These are phyloP conservation scores for Giardia muris DNA, from an alignment of 208 protist species.

Conservation along the genomic window DNA sequence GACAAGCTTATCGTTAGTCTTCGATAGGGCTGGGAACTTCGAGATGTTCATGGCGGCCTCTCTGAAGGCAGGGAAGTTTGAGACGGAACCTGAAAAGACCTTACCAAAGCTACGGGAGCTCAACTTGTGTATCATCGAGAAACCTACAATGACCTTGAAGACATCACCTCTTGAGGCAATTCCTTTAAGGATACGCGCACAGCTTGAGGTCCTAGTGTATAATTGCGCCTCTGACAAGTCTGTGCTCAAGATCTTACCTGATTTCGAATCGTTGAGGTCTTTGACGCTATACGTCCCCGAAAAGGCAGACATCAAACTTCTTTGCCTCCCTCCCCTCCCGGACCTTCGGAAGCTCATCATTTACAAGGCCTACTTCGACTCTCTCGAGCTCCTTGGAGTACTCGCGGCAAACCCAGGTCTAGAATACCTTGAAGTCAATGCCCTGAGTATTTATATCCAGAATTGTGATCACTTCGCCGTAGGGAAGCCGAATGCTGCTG, in stretches of 20 bases:
- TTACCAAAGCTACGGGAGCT: not conserved
- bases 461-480: not conserved
- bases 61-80: not conserved
- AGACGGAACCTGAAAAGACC: not conserved
- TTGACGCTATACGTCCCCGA: not conserved
- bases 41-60: not conserved
- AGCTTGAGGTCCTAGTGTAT: not conserved
- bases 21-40: not conserved
- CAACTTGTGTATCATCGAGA: not conserved
- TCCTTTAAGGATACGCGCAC: not conserved
- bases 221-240: not conserved
- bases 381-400: not conserved
- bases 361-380: not conserved
- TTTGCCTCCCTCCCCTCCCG: not conserved
- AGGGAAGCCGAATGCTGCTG: not conserved
- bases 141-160: not conserved
- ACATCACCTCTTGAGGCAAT: not conserved
- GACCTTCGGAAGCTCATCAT: not conserved
- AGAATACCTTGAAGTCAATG: not conserved
- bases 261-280: not conserved
- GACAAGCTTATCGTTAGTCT: not conserved
- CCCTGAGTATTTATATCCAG: not conserved
- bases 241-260: not conserved
- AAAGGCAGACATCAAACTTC: not conserved
- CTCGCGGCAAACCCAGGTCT: not conserved